Evolutionary conservation across 2,329 filamentous ascomycete genomes (phyloP).

Genomic region (Botrytis squamosa): DNA sequence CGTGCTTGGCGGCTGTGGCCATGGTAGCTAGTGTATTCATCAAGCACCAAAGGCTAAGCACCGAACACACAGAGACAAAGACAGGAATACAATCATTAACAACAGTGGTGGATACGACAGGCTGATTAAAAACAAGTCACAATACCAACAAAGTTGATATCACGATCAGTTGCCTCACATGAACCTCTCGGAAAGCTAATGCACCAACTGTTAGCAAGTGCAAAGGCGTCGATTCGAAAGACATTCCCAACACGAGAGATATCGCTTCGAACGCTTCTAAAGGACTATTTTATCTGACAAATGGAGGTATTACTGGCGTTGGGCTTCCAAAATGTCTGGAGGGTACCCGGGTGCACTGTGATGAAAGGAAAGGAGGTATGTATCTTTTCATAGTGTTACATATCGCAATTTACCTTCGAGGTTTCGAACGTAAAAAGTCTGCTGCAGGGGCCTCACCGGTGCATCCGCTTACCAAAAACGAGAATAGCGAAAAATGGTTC

Average conservation of each 20-base stretch:
- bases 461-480: background rate
- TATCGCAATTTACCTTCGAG: background rate
- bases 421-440: background rate
- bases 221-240: background rate
- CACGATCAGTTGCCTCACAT: background rate
- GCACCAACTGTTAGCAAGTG: background rate
- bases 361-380: background rate
- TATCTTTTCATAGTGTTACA: background rate
- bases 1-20: conserved; percentile 27
- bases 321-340: background rate
- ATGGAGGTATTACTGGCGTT: background rate
- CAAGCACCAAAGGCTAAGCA: conserved; percentile 44
- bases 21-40: conserved; percentile 47
- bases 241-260: background rate
- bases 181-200: background rate
- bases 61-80: conserved; percentile 52
- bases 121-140: background rate
- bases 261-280: background rate
- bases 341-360: background rate
- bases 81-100: conserved; percentile 41
- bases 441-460: background rate
- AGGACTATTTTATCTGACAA: background rate
- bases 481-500: background rate
- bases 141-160: background rate
- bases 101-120: background rate